Evolutionary conservation across 345 rosid species (phyloP).

Genomic region (Jatropha curcas): DNA sequence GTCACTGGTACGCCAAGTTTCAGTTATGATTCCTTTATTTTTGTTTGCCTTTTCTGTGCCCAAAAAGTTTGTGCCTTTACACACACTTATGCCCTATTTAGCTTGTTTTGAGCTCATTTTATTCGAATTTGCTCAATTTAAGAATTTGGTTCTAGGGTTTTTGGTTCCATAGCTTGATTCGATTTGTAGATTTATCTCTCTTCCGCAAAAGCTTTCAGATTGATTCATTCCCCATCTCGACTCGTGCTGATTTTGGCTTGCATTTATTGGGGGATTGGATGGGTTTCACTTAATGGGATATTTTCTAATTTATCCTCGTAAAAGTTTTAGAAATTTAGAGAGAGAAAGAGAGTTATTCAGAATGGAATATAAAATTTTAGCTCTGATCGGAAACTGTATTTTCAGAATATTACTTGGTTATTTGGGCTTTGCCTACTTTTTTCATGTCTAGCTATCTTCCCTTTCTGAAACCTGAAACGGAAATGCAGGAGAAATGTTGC

Average conservation of each 20-base stretch:
- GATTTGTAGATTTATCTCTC: neutral
- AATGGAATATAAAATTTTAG: neutral
- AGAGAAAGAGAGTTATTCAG: neutral
- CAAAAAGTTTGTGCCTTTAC: neutral
- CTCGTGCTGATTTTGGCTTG: neutral
- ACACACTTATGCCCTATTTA: slow-evolving; percentile 4
- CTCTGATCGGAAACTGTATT: neutral
- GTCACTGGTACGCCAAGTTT: slow-evolving; percentile 26
- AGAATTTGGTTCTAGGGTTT: slow-evolving; percentile 10
- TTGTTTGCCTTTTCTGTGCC: neutral
- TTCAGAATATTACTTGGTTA: no score
- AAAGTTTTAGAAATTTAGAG: no score
- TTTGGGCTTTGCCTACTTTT: neutral
- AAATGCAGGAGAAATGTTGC: neutral
- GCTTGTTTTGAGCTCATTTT: neutral
- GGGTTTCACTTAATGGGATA: slow-evolving; percentile 2
- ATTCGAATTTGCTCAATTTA: slow-evolving; percentile 3
- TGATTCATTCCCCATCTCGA: neutral
- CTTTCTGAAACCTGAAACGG: neutral
- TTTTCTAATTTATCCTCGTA: neutral
- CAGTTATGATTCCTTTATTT: neutral
- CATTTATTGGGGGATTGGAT: neutral
- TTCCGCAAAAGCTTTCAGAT: neutral
- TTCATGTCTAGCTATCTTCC: neutral
- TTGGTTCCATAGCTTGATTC: neutral